Evolutionary conservation across 352 stramenopile species (phyloP).

Genomic region (Phytophthora pinifolia): DNA sequence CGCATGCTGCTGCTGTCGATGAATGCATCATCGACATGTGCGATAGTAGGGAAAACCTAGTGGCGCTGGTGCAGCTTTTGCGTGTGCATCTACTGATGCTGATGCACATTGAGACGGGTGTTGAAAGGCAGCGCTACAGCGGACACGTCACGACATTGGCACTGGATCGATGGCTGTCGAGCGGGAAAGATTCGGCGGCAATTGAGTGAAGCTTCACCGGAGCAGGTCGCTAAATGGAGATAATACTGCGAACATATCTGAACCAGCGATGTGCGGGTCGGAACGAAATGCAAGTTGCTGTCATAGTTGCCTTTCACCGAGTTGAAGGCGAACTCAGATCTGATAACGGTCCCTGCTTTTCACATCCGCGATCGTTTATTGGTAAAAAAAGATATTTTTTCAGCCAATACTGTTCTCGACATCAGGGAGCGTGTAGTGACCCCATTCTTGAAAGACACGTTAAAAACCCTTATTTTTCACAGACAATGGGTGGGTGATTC

Average conservation of each 20-base stretch:
- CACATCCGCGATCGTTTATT: conserved; percentile 6
- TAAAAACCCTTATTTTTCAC: no score
- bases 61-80: no score
- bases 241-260: not conserved
- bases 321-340: conserved; percentile 34
- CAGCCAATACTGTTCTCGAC: not conserved
- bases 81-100: no score
- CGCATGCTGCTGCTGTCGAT: no score
- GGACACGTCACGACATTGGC: not conserved
- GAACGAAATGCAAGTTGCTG: conserved; percentile 7
- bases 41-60: no score
- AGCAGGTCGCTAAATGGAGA: not conserved
- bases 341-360: conserved; percentile 25
- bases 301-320: conserved; percentile 15
- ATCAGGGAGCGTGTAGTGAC: conserved; percentile 17
- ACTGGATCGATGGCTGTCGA: conserved; percentile 1
- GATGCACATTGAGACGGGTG: no score
- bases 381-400: conserved; percentile 3
- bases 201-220: not conserved
- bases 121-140: not conserved
- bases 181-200: conserved; percentile 1
- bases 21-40: no score
- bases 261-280: not conserved
- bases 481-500: no score
- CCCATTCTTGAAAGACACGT: no score